Conservation (phyloP, 768 basidiomycete species). For the Xerocomellus amylosporus region DNA sequence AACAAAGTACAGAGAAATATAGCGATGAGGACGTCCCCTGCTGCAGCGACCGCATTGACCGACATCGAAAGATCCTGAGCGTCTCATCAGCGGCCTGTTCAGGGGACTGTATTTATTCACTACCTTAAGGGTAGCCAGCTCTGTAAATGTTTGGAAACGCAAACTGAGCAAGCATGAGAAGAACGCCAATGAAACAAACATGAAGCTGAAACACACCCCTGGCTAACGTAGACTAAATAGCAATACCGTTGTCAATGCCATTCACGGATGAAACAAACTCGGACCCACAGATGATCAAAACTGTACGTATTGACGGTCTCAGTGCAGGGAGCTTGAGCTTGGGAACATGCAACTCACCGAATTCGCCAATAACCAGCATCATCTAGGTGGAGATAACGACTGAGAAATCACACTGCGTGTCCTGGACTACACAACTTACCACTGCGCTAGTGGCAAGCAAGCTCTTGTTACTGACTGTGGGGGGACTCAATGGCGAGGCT, state of each 20-base stretch:
- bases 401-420: background rate
- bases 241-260: slow-evolving; percentile 1
- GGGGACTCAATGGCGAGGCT: background rate
- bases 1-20: slow-evolving; percentile 44
- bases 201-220: slow-evolving; percentile 34
- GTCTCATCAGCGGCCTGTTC: background rate
- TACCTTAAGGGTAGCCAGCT: slow-evolving; percentile 48
- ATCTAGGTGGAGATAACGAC: slow-evolving; percentile 9
- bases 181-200: background rate
- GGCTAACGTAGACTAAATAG: slow-evolving; percentile 34
- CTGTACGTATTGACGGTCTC: slow-evolving; percentile 17
- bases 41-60: slow-evolving; percentile 54
- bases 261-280: background rate
- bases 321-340: background rate
- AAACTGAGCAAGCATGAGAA: slow-evolving; percentile 35
- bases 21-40: slow-evolving; percentile 53
- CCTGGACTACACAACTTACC: slow-evolving; percentile 14
- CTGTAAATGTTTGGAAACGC: slow-evolving; percentile 40
- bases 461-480: slow-evolving; percentile 50
- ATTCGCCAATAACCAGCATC: slow-evolving; percentile 42
- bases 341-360: slow-evolving; percentile 25
- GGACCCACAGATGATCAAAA: slow-evolving; percentile 36
- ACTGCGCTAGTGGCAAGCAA: slow-evolving; percentile 40
- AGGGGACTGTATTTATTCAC: background rate
- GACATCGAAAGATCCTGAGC: slow-evolving; percentile 44